A percentile compares a stretch with the other conserved stretches of the same genome.
phyloP scores from a whole-genome alignment of 345 rosid species.

The Eucalyptus erythrocorys region DNA sequence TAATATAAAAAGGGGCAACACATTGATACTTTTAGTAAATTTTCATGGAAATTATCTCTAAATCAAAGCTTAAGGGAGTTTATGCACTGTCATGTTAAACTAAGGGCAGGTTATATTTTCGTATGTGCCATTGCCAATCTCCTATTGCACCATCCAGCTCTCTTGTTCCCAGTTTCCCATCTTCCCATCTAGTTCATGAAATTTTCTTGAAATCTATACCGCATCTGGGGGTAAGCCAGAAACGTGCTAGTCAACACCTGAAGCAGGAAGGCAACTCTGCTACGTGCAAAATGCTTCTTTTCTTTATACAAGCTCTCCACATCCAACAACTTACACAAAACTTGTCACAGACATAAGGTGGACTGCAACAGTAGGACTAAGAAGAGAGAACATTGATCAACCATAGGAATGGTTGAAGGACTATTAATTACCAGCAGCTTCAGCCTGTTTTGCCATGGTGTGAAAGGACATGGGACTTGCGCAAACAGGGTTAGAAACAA shows the following conservation, averaged over 20 bases:
- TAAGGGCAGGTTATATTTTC: not conserved
- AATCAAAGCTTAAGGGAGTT: not conserved
- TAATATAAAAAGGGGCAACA: not conserved
- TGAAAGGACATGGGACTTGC: constrained; percentile 74
- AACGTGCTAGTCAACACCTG: not conserved
- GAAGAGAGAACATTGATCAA: not conserved
- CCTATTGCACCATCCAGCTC: not conserved
- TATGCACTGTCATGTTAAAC: not conserved
- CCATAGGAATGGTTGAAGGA: not conserved
- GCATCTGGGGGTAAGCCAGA: not conserved
- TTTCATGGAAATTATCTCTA: not conserved
- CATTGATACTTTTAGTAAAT: not conserved
- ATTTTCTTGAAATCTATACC: not conserved
- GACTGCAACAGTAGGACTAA: not conserved
- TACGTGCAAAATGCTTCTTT: not conserved
- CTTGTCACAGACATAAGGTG: not conserved
- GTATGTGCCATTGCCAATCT: not conserved
- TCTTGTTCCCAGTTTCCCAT: not conserved
- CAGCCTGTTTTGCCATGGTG: constrained; percentile 97
- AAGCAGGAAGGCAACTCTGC: not conserved
- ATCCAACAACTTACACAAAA: not conserved
- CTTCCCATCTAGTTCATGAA: not conserved
- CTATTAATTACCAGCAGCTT: constrained; percentile 76
- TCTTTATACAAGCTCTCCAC: not conserved
- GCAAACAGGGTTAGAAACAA: constrained; percentile 68